Evolutionary conservation across 164 flowering plant species (phyloP).

Genomic region (Kalanchoe fedtschenkoi): DNA sequence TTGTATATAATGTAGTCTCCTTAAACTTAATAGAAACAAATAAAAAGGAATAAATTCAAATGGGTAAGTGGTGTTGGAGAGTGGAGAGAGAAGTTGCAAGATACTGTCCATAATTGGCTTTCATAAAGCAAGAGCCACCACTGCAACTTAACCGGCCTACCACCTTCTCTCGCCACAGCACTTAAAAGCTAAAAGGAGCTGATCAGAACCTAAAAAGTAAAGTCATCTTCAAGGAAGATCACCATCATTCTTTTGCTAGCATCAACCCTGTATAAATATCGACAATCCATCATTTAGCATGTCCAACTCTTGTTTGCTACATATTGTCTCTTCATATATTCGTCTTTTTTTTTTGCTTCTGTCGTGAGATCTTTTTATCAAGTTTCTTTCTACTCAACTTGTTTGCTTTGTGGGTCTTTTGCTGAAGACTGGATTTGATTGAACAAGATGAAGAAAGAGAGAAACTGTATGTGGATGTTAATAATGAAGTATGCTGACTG

Average conservation of each 20-base stretch:
- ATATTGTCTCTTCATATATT: too few relatives aligned
- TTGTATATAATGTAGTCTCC: too few relatives aligned
- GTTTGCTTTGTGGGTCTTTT: neutral
- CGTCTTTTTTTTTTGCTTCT: neutral
- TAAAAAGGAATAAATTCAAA: too few relatives aligned
- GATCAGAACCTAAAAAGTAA: too few relatives aligned
- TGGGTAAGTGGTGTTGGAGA: too few relatives aligned
- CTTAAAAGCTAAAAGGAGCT: neutral
- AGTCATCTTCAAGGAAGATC: neutral
- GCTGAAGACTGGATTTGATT: neutral
- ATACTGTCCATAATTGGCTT: neutral
- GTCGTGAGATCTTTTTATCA: too few relatives aligned
- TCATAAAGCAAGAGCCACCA: slow-evolving; percentile 1
- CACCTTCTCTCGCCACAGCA: neutral
- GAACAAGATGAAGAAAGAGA: slow-evolving; percentile 8
- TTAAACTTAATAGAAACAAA: too few relatives aligned
- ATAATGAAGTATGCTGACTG: slow-evolving; percentile 83
- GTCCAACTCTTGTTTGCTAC: too few relatives aligned
- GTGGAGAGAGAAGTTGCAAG: too few relatives aligned
- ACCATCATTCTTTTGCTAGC: neutral
- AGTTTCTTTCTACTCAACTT: too few relatives aligned
- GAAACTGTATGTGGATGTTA: slow-evolving; percentile 24
- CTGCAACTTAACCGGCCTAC: neutral
- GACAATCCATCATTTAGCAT: too few relatives aligned
- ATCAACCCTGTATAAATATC: neutral